These are phyloP conservation scores for Stromatinia cepivora DNA, from an alignment of 2,329 filamentous ascomycete species.

Conservation along the genomic window DNA sequence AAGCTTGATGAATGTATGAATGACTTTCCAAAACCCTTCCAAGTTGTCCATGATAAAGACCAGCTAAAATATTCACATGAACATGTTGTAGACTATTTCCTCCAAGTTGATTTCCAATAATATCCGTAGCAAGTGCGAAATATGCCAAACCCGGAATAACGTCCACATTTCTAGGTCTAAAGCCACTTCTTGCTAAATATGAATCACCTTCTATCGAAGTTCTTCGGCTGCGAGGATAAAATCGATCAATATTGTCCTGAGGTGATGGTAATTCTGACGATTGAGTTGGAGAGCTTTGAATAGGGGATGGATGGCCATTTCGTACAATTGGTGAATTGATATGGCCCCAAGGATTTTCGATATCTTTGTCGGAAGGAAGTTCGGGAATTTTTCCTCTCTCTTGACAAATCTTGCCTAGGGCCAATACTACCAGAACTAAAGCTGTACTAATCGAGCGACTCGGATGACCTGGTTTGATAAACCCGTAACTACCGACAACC, in stretches of 20 bases:
- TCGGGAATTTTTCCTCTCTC: conserved; percentile 57
- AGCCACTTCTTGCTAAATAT: conserved; percentile 32
- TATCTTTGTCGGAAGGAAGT: conserved; percentile 48
- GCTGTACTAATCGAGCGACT: conserved; percentile 75
- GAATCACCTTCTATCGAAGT: conserved; percentile 49
- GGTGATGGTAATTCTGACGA: conserved; percentile 52
- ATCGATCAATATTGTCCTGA: conserved; percentile 47
- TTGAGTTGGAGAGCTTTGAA: conserved; percentile 54
- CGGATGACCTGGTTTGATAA: conserved; percentile 50
- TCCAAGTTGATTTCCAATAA: conserved; percentile 79
- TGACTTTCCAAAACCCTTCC: conserved; percentile 85
- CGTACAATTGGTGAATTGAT: conserved; percentile 42
- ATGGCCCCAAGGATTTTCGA: conserved; percentile 28
- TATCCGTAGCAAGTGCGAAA: conserved; percentile 82
- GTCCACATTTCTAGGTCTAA: conserved; percentile 65
- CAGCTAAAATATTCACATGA: conserved; percentile 80
- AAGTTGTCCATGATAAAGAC: conserved; percentile 85
- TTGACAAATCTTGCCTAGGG: conserved; percentile 79
- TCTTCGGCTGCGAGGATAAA: conserved; percentile 46
- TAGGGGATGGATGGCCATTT: conserved; percentile 55
- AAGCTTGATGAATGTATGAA: conserved; percentile 58
- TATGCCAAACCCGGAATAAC: conserved; percentile 87
- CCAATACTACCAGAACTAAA: conserved; percentile 78
- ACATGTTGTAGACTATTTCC: conserved; percentile 80
- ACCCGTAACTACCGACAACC: conserved; percentile 31